Base-by-base conservation (phyloP, 2,329 filamentous ascomycete species). In the Colletotrichum higginsianum region DNA sequence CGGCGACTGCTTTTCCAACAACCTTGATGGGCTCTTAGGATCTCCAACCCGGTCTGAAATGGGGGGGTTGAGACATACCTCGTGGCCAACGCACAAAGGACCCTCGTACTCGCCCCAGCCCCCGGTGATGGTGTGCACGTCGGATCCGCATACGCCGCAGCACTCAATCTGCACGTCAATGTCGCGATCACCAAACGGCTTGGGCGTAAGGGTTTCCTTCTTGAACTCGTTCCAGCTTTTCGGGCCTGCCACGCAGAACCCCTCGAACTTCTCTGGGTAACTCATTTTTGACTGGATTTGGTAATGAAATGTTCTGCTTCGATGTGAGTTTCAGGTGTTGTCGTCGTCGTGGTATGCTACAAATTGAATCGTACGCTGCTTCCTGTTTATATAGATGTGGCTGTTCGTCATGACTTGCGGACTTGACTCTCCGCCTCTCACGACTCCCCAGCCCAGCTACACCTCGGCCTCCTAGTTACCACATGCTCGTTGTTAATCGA, bases 111-210 rank as follows among this genome's bases (percentile, higher is more conserved):
- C 81, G 49, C 88, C 87, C 88, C 88, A 90, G 71, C 88, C 87
- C 67, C 87, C 86, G 61, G 83, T 87, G 66, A 90, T 81, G 30
- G 86, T 90, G 80, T 90, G 89, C 16, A 91, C 83, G 75, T 91
- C 89, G 65, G 86, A 89, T 74, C 89, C 88, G 78, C 89, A 91
- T 63, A 91, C 83, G 77, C 91, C 91, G 78, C 91, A 93, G 72
- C 88, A 89, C 67, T 92, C 88, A 75, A 95, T 91, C 81, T 92
- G 90, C 78, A 95, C 88, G 77, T 94, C 92, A 75, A 84, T 72
- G 62, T 80, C 79, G 66, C 78, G 76, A 9, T 79, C 76, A 18
- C 73, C 80, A 42, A 82, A 83, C 0, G 79, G 77, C 75, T 83
- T 83, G 16, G 81, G 81, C 38, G 74, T 84, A 56, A 85, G 78